A percentile compares a stretch with the other conserved stretches of the same genome.
These are phyloP conservation scores for Dicorynia guianensis DNA, from an alignment of 306 rosid species.

Conservation along the genomic window DNA sequence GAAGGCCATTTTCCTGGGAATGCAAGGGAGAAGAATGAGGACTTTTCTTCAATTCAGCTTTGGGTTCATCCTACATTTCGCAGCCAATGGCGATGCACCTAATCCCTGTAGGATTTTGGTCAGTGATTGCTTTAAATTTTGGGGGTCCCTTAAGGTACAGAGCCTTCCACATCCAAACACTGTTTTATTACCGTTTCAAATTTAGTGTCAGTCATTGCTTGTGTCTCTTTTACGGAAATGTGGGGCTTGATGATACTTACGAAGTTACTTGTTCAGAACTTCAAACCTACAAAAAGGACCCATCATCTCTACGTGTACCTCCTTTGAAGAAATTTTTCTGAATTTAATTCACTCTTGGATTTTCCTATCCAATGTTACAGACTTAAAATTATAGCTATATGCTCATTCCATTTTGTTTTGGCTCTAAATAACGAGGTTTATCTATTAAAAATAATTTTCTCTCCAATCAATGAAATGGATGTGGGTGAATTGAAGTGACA, in stretches of 20 bases:
- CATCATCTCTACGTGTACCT: neutral
- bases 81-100: slow-evolving; percentile 31
- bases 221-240: slow-evolving; percentile 40
- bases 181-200: slow-evolving; percentile 56
- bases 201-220: slow-evolving; percentile 49
- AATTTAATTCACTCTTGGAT: neutral
- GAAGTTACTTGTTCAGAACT: slow-evolving; percentile 1
- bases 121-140: slow-evolving; percentile 45
- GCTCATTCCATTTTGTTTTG: neutral
- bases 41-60: slow-evolving; percentile 28
- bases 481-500: slow-evolving; percentile 38
- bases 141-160: slow-evolving; percentile 36
- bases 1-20: slow-evolving; percentile 32
- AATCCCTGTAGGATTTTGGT: slow-evolving; percentile 42
- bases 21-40: slow-evolving; percentile 28
- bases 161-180: slow-evolving; percentile 53
- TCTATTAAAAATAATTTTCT: neutral
- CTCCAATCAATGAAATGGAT: slow-evolving; percentile 17
- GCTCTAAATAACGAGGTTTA: neutral
- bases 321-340: neutral
- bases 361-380: neutral
- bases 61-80: slow-evolving; percentile 27
- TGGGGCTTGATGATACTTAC: slow-evolving; percentile 29
- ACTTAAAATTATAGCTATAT: neutral
- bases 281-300: neutral